Conservation (phyloP, 2,329 filamentous ascomycete genomes). For the Berkeleyomyces basicola region DNA sequence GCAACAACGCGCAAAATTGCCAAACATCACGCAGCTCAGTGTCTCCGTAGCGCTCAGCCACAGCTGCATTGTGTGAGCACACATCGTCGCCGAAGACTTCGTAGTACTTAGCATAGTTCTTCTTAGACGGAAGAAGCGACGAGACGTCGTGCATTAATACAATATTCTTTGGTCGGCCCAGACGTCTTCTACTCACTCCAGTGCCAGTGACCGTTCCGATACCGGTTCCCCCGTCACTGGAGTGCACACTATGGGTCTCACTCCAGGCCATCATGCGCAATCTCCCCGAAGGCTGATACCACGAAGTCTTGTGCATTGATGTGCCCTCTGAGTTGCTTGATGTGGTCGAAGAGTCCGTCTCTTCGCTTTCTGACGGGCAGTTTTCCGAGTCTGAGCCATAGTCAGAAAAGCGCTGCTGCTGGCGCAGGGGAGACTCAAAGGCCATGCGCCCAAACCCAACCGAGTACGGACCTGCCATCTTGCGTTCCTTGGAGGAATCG, state of each 20-base stretch:
- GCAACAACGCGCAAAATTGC: conserved; percentile 61
- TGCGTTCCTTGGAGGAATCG: conserved; percentile 22
- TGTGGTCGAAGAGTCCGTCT: conserved; percentile 25
- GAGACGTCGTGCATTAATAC: conserved; percentile 58
- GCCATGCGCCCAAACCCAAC: conserved; percentile 39
- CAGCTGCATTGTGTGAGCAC: conserved; percentile 66
- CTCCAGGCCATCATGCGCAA: conserved; percentile 41
- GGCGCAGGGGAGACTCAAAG: conserved; percentile 33
- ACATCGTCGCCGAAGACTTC: conserved; percentile 69
- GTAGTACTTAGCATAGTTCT: conserved; percentile 61
- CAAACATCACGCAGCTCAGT: conserved; percentile 64
- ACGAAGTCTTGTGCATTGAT: conserved; percentile 41
- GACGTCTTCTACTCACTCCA: conserved; percentile 28
- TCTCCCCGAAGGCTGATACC: conserved; percentile 36
- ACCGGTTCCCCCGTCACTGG: conserved; percentile 38
- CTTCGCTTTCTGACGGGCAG: conserved; percentile 22
- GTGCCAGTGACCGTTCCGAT: conserved; percentile 29
- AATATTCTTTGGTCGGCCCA: conserved; percentile 28
- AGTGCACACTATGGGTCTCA: conserved; percentile 40
- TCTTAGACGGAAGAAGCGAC: conserved; percentile 60
- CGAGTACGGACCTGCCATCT: conserved; percentile 38
- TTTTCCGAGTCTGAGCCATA: conserved; percentile 35
- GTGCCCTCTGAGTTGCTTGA: conserved; percentile 47
- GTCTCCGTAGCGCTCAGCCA: conserved; percentile 56
- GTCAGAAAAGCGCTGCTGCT: conserved; percentile 30